A percentile compares a stretch with the other conserved stretches of the same genome.
phyloP scores from a whole-genome alignment of 495 filamentous ascomycete species.

The Pseudomonodictys pantanalensis region DNA sequence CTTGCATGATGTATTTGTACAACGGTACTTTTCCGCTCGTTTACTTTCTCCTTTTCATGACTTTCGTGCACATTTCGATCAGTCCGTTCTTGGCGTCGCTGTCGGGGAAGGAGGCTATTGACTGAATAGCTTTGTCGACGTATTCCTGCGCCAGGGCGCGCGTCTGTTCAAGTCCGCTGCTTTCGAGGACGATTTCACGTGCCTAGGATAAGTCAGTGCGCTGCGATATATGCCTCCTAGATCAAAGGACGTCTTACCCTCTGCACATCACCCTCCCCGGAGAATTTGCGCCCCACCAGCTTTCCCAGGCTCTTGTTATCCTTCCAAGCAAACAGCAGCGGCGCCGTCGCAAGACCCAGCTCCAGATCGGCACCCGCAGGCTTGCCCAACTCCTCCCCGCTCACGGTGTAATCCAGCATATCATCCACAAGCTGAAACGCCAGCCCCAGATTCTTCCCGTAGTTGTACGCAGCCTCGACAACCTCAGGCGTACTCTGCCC shows the following conservation, averaged over 20 bases:
- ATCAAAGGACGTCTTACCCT: conserved; percentile 53
- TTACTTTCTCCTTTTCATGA: conserved; percentile 81
- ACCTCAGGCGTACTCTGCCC: conserved; percentile 73
- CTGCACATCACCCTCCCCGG: conserved; percentile 74
- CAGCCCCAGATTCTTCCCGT: conserved; percentile 87
- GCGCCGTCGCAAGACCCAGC: conserved; percentile 91
- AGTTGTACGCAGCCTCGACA: conserved; percentile 85
- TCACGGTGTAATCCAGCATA: conserved; percentile 93
- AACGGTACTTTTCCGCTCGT: too few relatives aligned
- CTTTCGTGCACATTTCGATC: conserved; percentile 90
- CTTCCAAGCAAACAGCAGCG: conserved; percentile 94
- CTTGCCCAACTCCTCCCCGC: conserved; percentile 81
- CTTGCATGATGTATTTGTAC: too few relatives aligned
- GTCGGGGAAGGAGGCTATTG: conserved; percentile 78
- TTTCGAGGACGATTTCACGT: conserved; percentile 73
- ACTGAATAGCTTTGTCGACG: conserved; percentile 78
- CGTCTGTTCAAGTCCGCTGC: conserved; percentile 87
- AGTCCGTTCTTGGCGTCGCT: conserved; percentile 89
- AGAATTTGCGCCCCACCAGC: conserved; percentile 89
- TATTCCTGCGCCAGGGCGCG: conserved; percentile 85
- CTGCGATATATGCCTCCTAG: not conserved
- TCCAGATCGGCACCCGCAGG: conserved; percentile 92
- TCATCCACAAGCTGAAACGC: conserved; percentile 99
- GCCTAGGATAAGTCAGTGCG: conserved; percentile 56
- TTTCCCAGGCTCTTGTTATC: conserved; percentile 77